phyloP scores from a whole-genome alignment of 2,329 filamentous ascomycete species.

The Xylariaceae sp. region DNA sequence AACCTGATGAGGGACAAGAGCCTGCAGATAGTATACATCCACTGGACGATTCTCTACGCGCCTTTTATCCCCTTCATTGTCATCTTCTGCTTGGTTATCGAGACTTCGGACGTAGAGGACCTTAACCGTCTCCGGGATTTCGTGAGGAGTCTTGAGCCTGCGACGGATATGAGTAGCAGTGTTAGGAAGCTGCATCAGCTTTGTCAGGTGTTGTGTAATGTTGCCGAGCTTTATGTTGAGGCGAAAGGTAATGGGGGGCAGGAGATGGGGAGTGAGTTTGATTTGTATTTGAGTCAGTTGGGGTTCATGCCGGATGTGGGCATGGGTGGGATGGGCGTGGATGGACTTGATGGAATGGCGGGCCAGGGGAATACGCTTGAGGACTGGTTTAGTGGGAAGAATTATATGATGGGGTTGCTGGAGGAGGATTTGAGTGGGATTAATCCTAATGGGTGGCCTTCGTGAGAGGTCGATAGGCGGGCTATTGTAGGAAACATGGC shows the following conservation, averaged over 20 bases:
- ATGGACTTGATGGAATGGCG: constrained; percentile 13
- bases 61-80: constrained; percentile 55
- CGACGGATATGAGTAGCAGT: constrained; percentile 44
- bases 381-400: constrained; percentile 36
- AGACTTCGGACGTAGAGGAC: constrained; percentile 43
- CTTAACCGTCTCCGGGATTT: constrained; percentile 49
- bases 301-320: constrained; percentile 32
- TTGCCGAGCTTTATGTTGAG: constrained; percentile 58
- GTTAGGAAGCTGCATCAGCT: constrained; percentile 55
- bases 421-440: constrained; percentile 34
- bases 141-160: constrained; percentile 48
- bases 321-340: constrained; percentile 8
- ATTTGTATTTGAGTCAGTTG: constrained; percentile 33
- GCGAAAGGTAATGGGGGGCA: constrained; percentile 37
- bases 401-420: constrained; percentile 32
- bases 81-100: constrained; percentile 49
- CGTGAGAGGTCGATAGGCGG: constrained; percentile 7
- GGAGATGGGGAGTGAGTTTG: constrained; percentile 29
- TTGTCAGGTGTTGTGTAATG: constrained; percentile 56
- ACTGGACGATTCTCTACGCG: constrained; percentile 48
- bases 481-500: no score
- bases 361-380: constrained; percentile 31
- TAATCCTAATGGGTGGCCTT: constrained; percentile 25
- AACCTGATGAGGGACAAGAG: constrained; percentile 35
- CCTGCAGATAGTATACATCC: constrained; percentile 42